These are phyloP conservation scores for Bipolaris zeicola DNA, from an alignment of 2,329 filamentous ascomycete genomes.

Conservation along the genomic window DNA sequence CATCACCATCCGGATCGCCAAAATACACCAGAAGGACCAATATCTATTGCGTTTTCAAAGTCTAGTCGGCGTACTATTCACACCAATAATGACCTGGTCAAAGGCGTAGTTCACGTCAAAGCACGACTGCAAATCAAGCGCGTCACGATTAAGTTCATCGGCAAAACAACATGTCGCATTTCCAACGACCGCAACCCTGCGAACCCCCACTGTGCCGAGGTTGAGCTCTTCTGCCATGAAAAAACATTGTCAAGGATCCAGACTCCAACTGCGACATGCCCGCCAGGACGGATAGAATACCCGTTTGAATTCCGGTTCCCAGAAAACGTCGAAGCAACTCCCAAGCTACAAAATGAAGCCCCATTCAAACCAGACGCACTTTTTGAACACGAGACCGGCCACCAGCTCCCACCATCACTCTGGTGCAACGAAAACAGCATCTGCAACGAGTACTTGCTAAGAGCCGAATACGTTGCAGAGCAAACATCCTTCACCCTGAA, in stretches of 20 bases:
- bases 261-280: slow-evolving; percentile 22
- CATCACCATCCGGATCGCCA: slow-evolving; percentile 23
- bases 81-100: slow-evolving; percentile 28
- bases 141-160: slow-evolving; percentile 25
- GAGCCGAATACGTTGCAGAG: slow-evolving; percentile 22
- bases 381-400: slow-evolving; percentile 21
- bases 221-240: slow-evolving; percentile 21
- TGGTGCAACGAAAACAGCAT: slow-evolving; percentile 23
- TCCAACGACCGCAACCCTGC: slow-evolving; percentile 21
- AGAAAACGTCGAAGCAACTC: slow-evolving; percentile 18
- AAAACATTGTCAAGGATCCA: slow-evolving; percentile 9
- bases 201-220: slow-evolving; percentile 19
- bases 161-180: slow-evolving; percentile 24
- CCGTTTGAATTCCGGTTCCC: slow-evolving; percentile 34
- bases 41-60: slow-evolving; percentile 24
- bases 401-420: slow-evolving; percentile 27
- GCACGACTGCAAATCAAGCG: slow-evolving; percentile 16
- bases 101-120: slow-evolving; percentile 27
- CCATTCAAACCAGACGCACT: slow-evolving; percentile 8
- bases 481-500: slow-evolving; percentile 24
- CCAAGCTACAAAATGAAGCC: slow-evolving; percentile 14
- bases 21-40: slow-evolving; percentile 23
- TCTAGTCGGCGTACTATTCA: slow-evolving; percentile 25
- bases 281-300: slow-evolving; percentile 23
- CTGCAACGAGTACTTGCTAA: slow-evolving; percentile 27